phyloP scores from a whole-genome alignment of 345 rosid species.

The Geranium brycei region DNA sequence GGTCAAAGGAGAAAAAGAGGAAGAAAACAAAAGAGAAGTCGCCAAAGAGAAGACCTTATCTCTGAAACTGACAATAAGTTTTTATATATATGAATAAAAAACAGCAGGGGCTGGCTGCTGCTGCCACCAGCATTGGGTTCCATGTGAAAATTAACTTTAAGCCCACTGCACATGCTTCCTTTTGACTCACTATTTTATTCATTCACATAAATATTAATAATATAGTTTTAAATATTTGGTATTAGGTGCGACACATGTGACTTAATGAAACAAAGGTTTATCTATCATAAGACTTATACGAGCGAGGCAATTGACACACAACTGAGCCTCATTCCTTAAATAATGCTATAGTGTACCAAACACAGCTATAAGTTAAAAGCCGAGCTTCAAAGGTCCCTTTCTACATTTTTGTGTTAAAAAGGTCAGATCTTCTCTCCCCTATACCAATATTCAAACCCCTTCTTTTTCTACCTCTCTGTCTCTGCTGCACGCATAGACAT shows the following conservation, averaged over 20 bases:
- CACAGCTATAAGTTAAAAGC: constrained; percentile 2
- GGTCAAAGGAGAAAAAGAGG: background rate
- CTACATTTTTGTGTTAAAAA: constrained; percentile 17
- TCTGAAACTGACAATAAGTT: constrained; percentile 23
- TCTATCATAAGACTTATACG: constrained; percentile 3
- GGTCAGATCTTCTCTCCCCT: constrained; percentile 8
- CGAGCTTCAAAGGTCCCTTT: constrained; percentile 11
- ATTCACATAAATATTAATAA: too few relatives aligned
- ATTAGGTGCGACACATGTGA: constrained; percentile 4
- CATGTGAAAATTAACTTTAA: constrained; percentile 33
- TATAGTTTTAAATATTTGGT: too few relatives aligned
- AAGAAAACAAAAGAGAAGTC: constrained; percentile 16
- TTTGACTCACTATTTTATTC: constrained; percentile 35
- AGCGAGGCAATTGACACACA: constrained; percentile 10
- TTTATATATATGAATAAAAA: constrained; percentile 4
- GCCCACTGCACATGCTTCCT: constrained; percentile 43
- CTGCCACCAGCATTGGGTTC: constrained; percentile 35
- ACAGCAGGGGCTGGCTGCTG: background rate
- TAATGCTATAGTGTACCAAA: constrained; percentile 11
- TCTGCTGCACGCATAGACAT: too few relatives aligned
- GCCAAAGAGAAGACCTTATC: constrained; percentile 17
- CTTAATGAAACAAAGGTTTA: too few relatives aligned
- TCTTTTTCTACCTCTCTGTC: too few relatives aligned
- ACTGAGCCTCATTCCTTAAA: constrained; percentile 15
- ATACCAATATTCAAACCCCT: background rate